Evolutionary conservation across 2,329 filamentous ascomycete species (phyloP).

Genomic region (Diaporthe sp.): DNA sequence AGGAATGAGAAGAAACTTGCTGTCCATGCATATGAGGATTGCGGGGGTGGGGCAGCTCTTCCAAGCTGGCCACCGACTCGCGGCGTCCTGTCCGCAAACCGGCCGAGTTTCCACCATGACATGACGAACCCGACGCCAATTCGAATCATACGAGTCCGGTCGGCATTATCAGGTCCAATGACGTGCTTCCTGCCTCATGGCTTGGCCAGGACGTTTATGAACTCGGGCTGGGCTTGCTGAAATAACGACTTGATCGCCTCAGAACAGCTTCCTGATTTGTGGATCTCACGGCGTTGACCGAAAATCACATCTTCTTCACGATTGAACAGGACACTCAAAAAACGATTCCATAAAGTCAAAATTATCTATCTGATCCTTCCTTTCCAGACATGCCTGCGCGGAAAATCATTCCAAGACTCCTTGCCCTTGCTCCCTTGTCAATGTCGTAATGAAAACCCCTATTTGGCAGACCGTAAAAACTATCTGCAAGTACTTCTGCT

Average conservation of each 20-base stretch:
- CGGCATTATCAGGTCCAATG: neutral
- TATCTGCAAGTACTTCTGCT: slow-evolving; percentile 36
- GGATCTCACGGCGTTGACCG: neutral
- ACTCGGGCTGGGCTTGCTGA: neutral
- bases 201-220: neutral
- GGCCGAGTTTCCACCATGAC: slow-evolving; percentile 8
- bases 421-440: slow-evolving; percentile 37
- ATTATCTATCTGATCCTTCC: slow-evolving; percentile 42
- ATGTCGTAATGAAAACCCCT: slow-evolving; percentile 35
- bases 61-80: slow-evolving; percentile 26
- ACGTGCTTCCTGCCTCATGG: slow-evolving; percentile 8
- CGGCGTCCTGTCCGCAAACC: slow-evolving; percentile 18
- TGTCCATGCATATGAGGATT: slow-evolving; percentile 9
- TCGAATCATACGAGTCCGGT: slow-evolving; percentile 21
- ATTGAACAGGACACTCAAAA: neutral
- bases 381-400: slow-evolving; percentile 41
- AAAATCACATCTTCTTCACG: neutral
- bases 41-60: slow-evolving; percentile 26
- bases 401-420: slow-evolving; percentile 41
- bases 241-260: neutral
- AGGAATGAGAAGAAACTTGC: neutral
- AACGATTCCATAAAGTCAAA: neutral
- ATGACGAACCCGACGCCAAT: slow-evolving; percentile 7
- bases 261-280: neutral
- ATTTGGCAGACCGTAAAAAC: slow-evolving; percentile 32